Conservation (phyloP, 2,329 filamentous ascomycete species). For the Paracoccidioides lutzii region DNA sequence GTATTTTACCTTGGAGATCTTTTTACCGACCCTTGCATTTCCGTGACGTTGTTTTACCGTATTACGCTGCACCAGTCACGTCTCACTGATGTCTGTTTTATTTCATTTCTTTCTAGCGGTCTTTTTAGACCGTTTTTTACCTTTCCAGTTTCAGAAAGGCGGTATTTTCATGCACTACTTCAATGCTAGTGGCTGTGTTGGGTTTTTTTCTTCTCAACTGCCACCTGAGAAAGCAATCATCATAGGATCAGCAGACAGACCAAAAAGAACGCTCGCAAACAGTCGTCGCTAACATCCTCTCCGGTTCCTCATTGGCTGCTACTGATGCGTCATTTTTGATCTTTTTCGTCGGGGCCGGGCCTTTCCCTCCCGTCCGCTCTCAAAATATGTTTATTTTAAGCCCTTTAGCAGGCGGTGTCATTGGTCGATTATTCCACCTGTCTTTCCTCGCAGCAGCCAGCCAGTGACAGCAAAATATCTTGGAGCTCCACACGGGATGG, state of each 20-base stretch:
- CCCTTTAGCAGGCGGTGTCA: neutral
- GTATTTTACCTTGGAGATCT: neutral
- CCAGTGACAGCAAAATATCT: slow-evolving; percentile 3
- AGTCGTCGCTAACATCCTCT: neutral
- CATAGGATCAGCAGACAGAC: neutral
- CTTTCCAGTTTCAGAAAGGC: neutral
- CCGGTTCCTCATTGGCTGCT: neutral
- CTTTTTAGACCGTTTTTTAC: neutral
- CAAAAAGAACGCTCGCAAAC: neutral
- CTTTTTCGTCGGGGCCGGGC: slow-evolving; percentile 1
- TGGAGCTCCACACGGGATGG: neutral
- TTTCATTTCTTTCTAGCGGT: slow-evolving; percentile 10
- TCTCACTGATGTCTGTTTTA: neutral
- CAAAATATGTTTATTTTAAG: neutral
- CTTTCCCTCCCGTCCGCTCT: slow-evolving; percentile 6
- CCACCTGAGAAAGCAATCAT: neutral
- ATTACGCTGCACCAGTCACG: neutral
- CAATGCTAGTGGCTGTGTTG: neutral
- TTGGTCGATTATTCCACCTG: slow-evolving; percentile 1
- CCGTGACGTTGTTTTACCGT: slow-evolving; percentile 2
- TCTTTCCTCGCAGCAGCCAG: slow-evolving; percentile 1
- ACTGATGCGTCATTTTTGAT: neutral
- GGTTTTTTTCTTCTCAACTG: neutral
- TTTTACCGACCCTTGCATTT: neutral
- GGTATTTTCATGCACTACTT: neutral